phyloP scores from a whole-genome alignment of 2,329 filamentous ascomycete species.

The Colletotrichum melonis region DNA sequence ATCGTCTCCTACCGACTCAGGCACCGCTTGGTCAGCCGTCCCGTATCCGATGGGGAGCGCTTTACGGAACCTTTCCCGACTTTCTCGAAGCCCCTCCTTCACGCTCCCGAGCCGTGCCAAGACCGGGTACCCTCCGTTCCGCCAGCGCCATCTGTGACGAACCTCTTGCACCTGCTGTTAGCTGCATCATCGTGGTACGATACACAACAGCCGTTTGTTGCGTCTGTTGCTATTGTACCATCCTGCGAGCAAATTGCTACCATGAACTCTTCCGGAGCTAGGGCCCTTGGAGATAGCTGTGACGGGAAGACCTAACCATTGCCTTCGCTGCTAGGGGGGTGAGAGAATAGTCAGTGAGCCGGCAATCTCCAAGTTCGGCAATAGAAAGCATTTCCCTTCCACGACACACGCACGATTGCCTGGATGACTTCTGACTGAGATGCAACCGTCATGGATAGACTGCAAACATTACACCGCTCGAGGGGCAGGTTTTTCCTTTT shows the following conservation, averaged over 20 bases:
- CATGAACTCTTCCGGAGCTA: background rate
- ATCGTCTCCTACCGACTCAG: constrained; percentile 26
- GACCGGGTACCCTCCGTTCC: constrained; percentile 19
- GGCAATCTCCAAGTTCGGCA: background rate
- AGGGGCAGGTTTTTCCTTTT: background rate
- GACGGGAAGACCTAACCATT: background rate
- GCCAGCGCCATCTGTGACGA: constrained; percentile 23
- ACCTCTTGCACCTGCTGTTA: constrained; percentile 17
- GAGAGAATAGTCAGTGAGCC: background rate
- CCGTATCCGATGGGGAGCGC: constrained; percentile 13
- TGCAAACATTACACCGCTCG: background rate
- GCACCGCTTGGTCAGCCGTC: background rate
- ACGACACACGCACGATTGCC: background rate
- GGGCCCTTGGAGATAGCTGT: background rate
- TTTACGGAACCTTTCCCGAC: constrained; percentile 1
- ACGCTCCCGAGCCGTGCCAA: constrained; percentile 14
- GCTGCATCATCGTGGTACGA: background rate
- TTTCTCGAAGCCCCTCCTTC: constrained; percentile 27
- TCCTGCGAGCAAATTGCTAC: background rate
- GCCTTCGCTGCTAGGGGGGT: background rate
- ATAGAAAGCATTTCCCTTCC: background rate
- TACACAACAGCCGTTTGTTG: background rate
- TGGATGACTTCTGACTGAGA: background rate
- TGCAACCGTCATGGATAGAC: background rate
- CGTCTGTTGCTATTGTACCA: background rate